phyloP scores from a whole-genome alignment of 2,329 filamentous ascomycete species.

The Periconia sp. region DNA sequence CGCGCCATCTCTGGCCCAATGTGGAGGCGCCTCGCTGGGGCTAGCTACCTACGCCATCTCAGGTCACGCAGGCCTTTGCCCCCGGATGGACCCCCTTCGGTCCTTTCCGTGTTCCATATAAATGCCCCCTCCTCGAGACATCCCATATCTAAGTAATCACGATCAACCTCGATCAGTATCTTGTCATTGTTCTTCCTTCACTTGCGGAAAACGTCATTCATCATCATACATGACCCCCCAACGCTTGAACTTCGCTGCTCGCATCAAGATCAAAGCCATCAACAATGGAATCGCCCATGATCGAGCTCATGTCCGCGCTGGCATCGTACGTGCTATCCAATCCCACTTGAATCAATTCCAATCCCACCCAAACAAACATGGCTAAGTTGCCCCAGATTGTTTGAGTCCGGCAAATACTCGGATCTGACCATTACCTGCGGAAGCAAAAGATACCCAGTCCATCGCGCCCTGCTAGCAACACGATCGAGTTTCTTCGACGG shows the following conservation, averaged over 20 bases:
- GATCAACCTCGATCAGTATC: no score
- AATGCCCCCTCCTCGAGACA: no score
- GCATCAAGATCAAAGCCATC: background rate
- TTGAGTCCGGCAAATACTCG: slow-evolving; percentile 46
- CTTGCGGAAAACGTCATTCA: background rate
- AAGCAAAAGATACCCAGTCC: slow-evolving; percentile 49
- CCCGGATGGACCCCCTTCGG: no score
- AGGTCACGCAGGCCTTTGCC: background rate
- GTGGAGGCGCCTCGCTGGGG: background rate
- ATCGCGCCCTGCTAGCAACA: slow-evolving; percentile 52
- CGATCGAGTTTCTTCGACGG: slow-evolving; percentile 51
- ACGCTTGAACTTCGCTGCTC: background rate
- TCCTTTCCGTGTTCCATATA: no score
- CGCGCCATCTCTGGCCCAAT: background rate
- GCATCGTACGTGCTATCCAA: slow-evolving; percentile 46
- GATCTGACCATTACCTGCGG: slow-evolving; percentile 53
- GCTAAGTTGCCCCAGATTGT: slow-evolving; percentile 40
- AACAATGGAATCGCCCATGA: slow-evolving; percentile 43
- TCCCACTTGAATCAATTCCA: background rate
- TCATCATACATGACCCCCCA: no score
- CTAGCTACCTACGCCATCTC: background rate
- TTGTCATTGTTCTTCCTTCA: background rate
- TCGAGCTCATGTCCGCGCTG: slow-evolving; percentile 50
- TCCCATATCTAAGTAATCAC: no score
- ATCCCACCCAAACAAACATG: slow-evolving; percentile 3